Evolutionary conservation across 2,329 filamentous ascomycete species (phyloP).

Genomic region (Cordyceps tenuipes): DNA sequence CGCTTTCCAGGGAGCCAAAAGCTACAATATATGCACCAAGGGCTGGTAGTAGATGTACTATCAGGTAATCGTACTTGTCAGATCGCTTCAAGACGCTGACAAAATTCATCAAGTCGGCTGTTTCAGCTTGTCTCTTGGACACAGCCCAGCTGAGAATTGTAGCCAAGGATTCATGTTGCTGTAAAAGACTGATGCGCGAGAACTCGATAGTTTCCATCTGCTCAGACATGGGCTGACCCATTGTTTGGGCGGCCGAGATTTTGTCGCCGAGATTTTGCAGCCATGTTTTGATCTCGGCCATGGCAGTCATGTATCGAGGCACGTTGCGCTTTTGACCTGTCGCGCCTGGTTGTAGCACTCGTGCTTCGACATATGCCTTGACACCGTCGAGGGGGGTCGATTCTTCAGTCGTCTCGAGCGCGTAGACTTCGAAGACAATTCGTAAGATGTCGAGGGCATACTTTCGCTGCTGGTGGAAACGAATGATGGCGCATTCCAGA

Average conservation of each 20-base stretch:
- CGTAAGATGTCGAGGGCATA: conserved; percentile 78
- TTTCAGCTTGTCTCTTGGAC: conserved; percentile 61
- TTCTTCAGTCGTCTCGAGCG: conserved; percentile 47
- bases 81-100: conserved; percentile 58
- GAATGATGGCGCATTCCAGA: conserved; percentile 71
- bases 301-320: conserved; percentile 64
- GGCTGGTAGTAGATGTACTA: conserved; percentile 76
- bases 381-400: conserved; percentile 24
- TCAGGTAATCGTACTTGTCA: conserved; percentile 65
- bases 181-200: conserved; percentile 69
- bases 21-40: conserved; percentile 68
- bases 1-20: conserved; percentile 70
- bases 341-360: conserved; percentile 25
- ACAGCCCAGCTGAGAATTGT: conserved; percentile 73
- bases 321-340: conserved; percentile 53
- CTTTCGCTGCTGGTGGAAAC: conserved; percentile 79
- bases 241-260: conserved; percentile 63
- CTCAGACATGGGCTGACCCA: conserved; percentile 59
- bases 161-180: conserved; percentile 83
- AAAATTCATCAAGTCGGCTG: conserved; percentile 66
- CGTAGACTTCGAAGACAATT: conserved; percentile 63
- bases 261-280: conserved; percentile 69
- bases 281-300: conserved; percentile 70
- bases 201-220: conserved; percentile 71
- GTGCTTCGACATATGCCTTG: conserved; percentile 27